Conservation (phyloP, 2,329 filamentous ascomycete species). For the Ploettnerulaceae sp. region DNA sequence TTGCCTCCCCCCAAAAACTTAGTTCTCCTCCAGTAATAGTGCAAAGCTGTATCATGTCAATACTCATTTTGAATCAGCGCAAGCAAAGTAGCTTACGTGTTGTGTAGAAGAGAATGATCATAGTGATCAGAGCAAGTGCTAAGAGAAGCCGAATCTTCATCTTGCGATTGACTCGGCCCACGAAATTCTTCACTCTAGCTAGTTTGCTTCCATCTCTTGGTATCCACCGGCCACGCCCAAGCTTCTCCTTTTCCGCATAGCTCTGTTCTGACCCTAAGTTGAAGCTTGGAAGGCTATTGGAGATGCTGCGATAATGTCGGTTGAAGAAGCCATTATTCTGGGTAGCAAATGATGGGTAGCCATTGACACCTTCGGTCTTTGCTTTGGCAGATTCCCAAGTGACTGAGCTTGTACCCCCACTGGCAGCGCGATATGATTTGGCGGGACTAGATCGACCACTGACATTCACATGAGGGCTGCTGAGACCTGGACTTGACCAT, state of each 20-base stretch:
- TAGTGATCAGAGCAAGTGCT: slow-evolving; percentile 53
- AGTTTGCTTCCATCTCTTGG: slow-evolving; percentile 42
- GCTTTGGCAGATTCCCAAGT: slow-evolving; percentile 82
- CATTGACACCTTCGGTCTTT: slow-evolving; percentile 66
- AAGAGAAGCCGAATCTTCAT: slow-evolving; percentile 60
- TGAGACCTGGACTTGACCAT: slow-evolving; percentile 80
- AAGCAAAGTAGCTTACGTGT: slow-evolving; percentile 56
- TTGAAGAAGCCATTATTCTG: slow-evolving; percentile 84
- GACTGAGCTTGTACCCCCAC: slow-evolving; percentile 52
- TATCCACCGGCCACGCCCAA: slow-evolving; percentile 55
- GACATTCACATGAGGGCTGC: slow-evolving; percentile 51
- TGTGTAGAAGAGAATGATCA: slow-evolving; percentile 63
- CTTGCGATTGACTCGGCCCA: slow-evolving; percentile 55
- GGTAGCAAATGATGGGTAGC: slow-evolving; percentile 74
- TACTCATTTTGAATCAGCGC: not conserved
- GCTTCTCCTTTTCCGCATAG: slow-evolving; percentile 75
- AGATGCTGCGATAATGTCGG: slow-evolving; percentile 76
- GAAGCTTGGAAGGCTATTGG: slow-evolving; percentile 72
- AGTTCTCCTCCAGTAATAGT: slow-evolving; percentile 64
- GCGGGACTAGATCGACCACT: slow-evolving; percentile 66
- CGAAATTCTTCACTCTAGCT: slow-evolving; percentile 43
- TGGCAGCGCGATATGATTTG: slow-evolving; percentile 44
- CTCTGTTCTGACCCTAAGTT: slow-evolving; percentile 42
- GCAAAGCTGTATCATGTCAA: slow-evolving; percentile 30
- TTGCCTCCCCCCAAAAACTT: slow-evolving; percentile 74